Conservation (phyloP, 1,139 yeast species). For the Yamadazyma jaroonii region DNA sequence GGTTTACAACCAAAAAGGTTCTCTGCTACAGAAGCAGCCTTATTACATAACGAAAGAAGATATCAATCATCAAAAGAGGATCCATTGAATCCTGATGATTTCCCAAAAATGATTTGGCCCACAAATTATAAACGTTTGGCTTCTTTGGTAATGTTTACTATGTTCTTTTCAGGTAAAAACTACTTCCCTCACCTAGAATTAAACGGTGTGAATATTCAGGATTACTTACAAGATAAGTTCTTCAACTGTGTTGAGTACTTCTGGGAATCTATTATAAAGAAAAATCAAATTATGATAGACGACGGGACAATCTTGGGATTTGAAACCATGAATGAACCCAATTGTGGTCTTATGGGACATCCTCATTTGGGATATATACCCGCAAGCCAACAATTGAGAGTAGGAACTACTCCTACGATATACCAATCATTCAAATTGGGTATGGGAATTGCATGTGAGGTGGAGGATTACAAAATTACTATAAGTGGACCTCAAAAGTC, state of each 20-base stretch:
- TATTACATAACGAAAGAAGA: conserved; percentile 57
- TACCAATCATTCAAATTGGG: conserved; percentile 63
- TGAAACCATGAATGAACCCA: conserved; percentile 89
- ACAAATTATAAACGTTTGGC: conserved; percentile 81
- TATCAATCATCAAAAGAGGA: conserved; percentile 28
- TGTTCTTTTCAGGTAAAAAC: conserved; percentile 74
- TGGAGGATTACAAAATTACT: conserved; percentile 66
- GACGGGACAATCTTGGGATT: conserved; percentile 63
- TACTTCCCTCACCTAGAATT: conserved; percentile 71
- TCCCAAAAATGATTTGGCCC: conserved; percentile 92
- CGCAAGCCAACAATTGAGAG: conserved; percentile 51
- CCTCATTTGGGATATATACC: conserved; percentile 48
- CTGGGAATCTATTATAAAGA: conserved; percentile 45
- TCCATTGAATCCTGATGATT: conserved; percentile 20
- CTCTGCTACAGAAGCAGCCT: conserved; percentile 65
- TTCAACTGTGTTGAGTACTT: conserved; percentile 54
- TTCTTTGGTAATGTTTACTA: conserved; percentile 76
- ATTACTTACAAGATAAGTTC: conserved; percentile 66
- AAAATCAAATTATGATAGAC: conserved; percentile 54
- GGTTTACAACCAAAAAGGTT: conserved; percentile 80
- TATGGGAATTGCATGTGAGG: conserved; percentile 64
- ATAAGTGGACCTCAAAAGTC: conserved; percentile 70
- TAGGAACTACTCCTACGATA: conserved; percentile 69
- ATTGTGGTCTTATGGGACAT: conserved; percentile 59
- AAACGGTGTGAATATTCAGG: conserved; percentile 74